Evolutionary conservation across 768 basidiomycete species (phyloP).

Genomic region (Calocybe gangraenosa): DNA sequence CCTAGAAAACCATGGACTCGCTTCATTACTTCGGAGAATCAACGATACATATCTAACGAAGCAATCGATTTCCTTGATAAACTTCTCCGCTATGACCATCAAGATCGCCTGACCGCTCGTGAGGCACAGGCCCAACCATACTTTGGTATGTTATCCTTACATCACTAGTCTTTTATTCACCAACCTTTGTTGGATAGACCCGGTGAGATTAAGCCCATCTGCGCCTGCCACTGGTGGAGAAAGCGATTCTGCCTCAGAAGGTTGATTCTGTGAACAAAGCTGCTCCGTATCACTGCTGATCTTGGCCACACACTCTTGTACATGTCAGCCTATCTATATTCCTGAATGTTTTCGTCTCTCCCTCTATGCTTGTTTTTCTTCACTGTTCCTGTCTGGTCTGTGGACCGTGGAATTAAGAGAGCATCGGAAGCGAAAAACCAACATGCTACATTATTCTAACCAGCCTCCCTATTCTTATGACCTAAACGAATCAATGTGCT

Average conservation of each 20-base stretch:
- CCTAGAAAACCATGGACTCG: constrained; percentile 93
- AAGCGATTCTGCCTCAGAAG: constrained; percentile 56
- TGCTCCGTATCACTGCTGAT: constrained; percentile 15
- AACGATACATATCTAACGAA: constrained; percentile 94
- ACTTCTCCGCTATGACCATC: constrained; percentile 93
- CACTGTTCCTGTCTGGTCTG: no score
- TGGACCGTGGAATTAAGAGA: no score
- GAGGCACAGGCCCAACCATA: constrained; percentile 93
- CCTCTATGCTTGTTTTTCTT: neutral
- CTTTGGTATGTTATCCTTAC: constrained; percentile 56
- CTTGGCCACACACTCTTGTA: constrained; percentile 8
- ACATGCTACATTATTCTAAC: neutral
- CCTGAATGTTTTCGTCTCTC: constrained; percentile 7
- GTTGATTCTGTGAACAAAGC: constrained; percentile 25
- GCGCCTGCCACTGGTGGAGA: constrained; percentile 52
- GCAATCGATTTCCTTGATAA: constrained; percentile 96
- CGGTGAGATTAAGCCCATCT: constrained; percentile 49
- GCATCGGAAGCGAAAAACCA: no score
- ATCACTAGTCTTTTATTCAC: constrained; percentile 15
- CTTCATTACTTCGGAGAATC: constrained; percentile 94
- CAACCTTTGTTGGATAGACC: constrained; percentile 41
- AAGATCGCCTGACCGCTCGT: constrained; percentile 90
- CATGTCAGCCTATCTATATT: constrained; percentile 15
- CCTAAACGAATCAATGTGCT: no score
- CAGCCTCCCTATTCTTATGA: neutral